Conservation (phyloP, 1,139 yeast genomes). For the Pneumocystis wakefieldiae region DNA sequence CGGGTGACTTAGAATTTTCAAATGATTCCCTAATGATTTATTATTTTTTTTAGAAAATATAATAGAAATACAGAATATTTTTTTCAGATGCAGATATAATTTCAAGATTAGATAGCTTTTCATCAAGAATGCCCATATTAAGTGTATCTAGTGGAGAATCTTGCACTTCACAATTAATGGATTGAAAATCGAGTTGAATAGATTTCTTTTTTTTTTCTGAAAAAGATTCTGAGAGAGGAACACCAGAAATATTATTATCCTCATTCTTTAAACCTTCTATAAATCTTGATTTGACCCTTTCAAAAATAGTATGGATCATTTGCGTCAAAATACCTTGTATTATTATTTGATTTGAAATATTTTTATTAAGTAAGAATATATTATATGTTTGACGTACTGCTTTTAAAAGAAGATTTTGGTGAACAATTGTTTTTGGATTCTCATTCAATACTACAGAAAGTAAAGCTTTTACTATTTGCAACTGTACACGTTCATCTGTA, state of each 20-base stretch:
- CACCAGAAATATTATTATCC: not conserved
- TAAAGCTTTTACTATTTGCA: slow-evolving; percentile 83
- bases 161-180: not conserved
- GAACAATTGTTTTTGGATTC: slow-evolving; percentile 60
- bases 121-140: not conserved
- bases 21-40: slow-evolving; percentile 18
- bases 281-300: slow-evolving; percentile 27
- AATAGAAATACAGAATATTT: not conserved
- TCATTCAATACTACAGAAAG: slow-evolving; percentile 65
- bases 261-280: slow-evolving; percentile 27
- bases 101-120: not conserved
- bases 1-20: slow-evolving; percentile 17
- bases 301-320: slow-evolving; percentile 72
- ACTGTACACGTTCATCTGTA: slow-evolving; percentile 73
- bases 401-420: slow-evolving; percentile 74
- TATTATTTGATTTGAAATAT: slow-evolving; percentile 72
- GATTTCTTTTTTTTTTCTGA: not conserved
- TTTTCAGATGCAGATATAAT: not conserved
- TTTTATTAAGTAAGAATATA: slow-evolving; percentile 70
- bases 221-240: not conserved
- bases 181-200: not conserved
- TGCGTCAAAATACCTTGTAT: slow-evolving; percentile 94
- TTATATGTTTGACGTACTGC: slow-evolving; percentile 90
- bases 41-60: slow-evolving; percentile 7
- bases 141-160: not conserved